Percentiles rank a stretch among this genome's conserved stretches.
phyloP scores from a whole-genome alignment of 2,329 filamentous ascomycete genomes.

The Claviceps cyperi region DNA sequence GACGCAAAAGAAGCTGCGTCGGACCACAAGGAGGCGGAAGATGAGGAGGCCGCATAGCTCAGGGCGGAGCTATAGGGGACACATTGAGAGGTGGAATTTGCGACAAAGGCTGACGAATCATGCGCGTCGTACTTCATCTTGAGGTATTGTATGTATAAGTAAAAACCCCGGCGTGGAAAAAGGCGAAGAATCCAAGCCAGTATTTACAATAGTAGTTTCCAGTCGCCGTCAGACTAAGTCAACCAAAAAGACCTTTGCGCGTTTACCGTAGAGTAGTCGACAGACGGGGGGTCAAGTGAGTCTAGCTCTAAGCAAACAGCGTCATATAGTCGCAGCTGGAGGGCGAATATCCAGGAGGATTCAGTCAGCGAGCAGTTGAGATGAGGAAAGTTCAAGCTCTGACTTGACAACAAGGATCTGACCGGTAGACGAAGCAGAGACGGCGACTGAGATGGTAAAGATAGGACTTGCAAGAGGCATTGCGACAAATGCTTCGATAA shows the following conservation, averaged over 20 bases:
- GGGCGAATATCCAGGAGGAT: slow-evolving; percentile 23
- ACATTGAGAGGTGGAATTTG: slow-evolving; percentile 26
- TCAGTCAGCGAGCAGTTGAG: slow-evolving; percentile 27
- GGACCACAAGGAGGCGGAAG: slow-evolving; percentile 66
- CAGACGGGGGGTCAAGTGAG: slow-evolving; percentile 19
- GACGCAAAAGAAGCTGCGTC: slow-evolving; percentile 55
- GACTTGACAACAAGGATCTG: slow-evolving; percentile 39
- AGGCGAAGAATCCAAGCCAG: slow-evolving; percentile 15
- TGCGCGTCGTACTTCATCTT: slow-evolving; percentile 45
- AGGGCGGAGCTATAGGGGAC: slow-evolving; percentile 55
- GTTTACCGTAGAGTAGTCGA: slow-evolving; percentile 17
- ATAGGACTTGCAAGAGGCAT: slow-evolving; percentile 43
- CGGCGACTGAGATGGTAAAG: slow-evolving; percentile 44
- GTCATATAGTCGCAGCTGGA: slow-evolving; percentile 16
- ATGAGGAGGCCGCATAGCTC: slow-evolving; percentile 63
- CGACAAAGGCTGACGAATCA: slow-evolving; percentile 37
- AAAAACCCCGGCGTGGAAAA: slow-evolving; percentile 13
- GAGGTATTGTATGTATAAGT: slow-evolving; percentile 19
- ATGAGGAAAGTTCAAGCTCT: slow-evolving; percentile 22
- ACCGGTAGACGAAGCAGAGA: slow-evolving; percentile 47
- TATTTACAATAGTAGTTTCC: slow-evolving; percentile 24
- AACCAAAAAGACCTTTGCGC: slow-evolving; percentile 30
- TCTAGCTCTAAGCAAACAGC: slow-evolving; percentile 25
- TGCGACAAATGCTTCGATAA: slow-evolving; percentile 26
- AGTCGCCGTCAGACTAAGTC: slow-evolving; percentile 41